A percentile compares a stretch with the other conserved stretches of the same genome.
Evolutionary conservation across 306 rosid species (phyloP).

Genomic region (Cicer cuneatum): DNA sequence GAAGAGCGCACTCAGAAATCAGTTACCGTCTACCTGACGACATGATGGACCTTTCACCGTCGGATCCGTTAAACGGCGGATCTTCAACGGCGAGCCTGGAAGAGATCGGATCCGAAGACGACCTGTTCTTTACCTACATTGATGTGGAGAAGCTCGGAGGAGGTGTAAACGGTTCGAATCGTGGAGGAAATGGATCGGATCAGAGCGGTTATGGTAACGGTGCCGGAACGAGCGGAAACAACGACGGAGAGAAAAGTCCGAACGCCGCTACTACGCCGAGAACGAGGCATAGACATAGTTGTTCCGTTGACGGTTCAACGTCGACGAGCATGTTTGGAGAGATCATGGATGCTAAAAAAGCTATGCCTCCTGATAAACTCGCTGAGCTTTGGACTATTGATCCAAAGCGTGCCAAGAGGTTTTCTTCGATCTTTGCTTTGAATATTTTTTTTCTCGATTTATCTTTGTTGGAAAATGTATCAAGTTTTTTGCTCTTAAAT

Average conservation of each 20-base stretch:
- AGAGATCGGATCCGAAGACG: slow-evolving; percentile 98
- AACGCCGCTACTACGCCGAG: slow-evolving; percentile 33
- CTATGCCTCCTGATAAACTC: slow-evolving; percentile 99
- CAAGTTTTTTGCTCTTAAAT: neutral
- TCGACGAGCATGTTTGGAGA: slow-evolving; percentile 84
- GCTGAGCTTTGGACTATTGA: slow-evolving; percentile 97
- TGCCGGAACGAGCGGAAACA: slow-evolving; percentile 45
- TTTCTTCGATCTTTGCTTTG: slow-evolving; percentile 29
- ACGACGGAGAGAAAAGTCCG: slow-evolving; percentile 66
- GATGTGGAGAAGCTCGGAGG: slow-evolving; percentile 84
- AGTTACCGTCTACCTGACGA: slow-evolving; percentile 79
- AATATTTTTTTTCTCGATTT: neutral
- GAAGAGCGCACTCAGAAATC: slow-evolving; percentile 84
- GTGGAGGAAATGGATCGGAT: slow-evolving; percentile 57
- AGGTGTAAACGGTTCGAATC: slow-evolving; percentile 55
- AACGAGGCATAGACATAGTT: slow-evolving; percentile 77
- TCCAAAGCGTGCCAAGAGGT: slow-evolving; percentile 99
- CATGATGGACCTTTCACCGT: slow-evolving; percentile 73
- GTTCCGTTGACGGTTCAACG: slow-evolving; percentile 80
- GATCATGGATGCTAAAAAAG: slow-evolving; percentile 97
- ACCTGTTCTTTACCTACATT: slow-evolving; percentile 94
- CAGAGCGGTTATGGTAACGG: slow-evolving; percentile 56
- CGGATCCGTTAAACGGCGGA: slow-evolving; percentile 86
- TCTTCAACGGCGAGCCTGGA: slow-evolving; percentile 84
- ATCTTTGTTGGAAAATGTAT: slow-evolving; percentile 27